A percentile compares a stretch with the other conserved stretches of the same genome.
phyloP scores from a whole-genome alignment of 345 rosid genomes.

The Microcos paniculata region DNA sequence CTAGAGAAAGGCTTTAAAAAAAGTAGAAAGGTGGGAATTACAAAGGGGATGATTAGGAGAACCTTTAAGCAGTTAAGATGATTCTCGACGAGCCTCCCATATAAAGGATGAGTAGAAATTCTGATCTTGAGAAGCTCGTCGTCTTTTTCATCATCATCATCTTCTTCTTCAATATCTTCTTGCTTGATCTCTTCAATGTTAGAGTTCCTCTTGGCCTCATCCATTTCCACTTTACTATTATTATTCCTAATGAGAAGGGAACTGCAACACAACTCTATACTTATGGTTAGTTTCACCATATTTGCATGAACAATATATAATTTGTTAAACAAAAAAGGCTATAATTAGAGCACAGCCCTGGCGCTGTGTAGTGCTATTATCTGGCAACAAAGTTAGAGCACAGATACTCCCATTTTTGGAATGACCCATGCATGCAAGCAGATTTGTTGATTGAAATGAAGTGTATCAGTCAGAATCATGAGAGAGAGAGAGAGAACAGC shows the following conservation, averaged over 20 bases:
- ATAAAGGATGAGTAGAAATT: constrained; percentile 55
- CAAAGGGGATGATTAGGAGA: constrained; percentile 12
- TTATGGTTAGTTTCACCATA: constrained; percentile 1
- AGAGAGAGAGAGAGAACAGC: constrained; percentile 9
- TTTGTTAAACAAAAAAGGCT: neutral
- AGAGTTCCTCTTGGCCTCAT: constrained; percentile 1
- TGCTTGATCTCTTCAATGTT: constrained; percentile 2
- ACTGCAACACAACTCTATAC: neutral
- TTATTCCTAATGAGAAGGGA: too few relatives aligned
- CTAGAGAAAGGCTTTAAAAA: neutral
- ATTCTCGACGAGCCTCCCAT: constrained; percentile 37
- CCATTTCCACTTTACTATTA: neutral
- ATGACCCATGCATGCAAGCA: constrained; percentile 41
- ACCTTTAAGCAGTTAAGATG: constrained; percentile 62
- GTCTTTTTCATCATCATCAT: constrained; percentile 1
- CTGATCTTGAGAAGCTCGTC: constrained; percentile 41
- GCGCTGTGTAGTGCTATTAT: neutral
- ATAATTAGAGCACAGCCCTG: neutral
- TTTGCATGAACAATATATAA: neutral
- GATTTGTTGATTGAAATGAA: neutral
- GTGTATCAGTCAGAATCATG: constrained; percentile 11
- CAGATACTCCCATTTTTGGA: constrained; percentile 25
- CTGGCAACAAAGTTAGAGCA: constrained; percentile 1
- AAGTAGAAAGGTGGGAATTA: too few relatives aligned
- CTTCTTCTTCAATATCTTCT: constrained; percentile 3